A percentile compares a stretch with the other conserved stretches of the same genome.
These are phyloP conservation scores for Plantago coronopus DNA, from an alignment of 305 asterid genomes.

Conservation along the genomic window DNA sequence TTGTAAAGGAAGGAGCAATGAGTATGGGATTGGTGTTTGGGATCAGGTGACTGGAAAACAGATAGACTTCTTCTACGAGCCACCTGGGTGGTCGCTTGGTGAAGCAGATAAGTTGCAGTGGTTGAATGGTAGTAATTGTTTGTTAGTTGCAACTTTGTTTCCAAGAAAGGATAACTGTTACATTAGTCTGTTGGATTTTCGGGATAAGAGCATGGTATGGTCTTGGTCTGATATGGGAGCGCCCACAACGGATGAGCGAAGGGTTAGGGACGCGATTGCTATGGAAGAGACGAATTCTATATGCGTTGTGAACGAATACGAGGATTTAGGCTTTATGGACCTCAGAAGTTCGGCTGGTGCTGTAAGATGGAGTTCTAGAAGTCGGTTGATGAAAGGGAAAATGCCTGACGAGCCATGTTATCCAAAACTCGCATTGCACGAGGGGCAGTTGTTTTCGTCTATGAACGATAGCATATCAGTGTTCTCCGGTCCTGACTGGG, in stretches of 20 bases:
- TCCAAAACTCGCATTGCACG: slow-evolving; percentile 71
- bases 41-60: slow-evolving; percentile 78
- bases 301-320: slow-evolving; percentile 88
- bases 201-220: slow-evolving; percentile 81
- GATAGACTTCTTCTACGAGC: slow-evolving; percentile 80
- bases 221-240: slow-evolving; percentile 75
- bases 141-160: slow-evolving; percentile 80
- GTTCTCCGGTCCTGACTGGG: slow-evolving; percentile 79
- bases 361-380: slow-evolving; percentile 88
- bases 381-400: slow-evolving; percentile 73
- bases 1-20: slow-evolving; percentile 83
- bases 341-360: slow-evolving; percentile 50
- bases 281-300: slow-evolving; percentile 65
- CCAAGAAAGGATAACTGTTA: slow-evolving; percentile 89
- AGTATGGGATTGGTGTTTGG: slow-evolving; percentile 90
- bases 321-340: slow-evolving; percentile 90
- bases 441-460: slow-evolving; percentile 74
- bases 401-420: slow-evolving; percentile 91
- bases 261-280: slow-evolving; percentile 86
- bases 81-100: slow-evolving; percentile 76
- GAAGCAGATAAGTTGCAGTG: slow-evolving; percentile 89
- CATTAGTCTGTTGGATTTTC: slow-evolving; percentile 76
- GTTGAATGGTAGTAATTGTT: slow-evolving; percentile 62
- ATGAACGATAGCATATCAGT: slow-evolving; percentile 79
- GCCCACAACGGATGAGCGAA: slow-evolving; percentile 45